Evolutionary conservation across 129 eudicot genomes (phyloP), one percentile per base, ranked within the genome.

Genomic region (Chrysanthemum makinoi): DNA sequence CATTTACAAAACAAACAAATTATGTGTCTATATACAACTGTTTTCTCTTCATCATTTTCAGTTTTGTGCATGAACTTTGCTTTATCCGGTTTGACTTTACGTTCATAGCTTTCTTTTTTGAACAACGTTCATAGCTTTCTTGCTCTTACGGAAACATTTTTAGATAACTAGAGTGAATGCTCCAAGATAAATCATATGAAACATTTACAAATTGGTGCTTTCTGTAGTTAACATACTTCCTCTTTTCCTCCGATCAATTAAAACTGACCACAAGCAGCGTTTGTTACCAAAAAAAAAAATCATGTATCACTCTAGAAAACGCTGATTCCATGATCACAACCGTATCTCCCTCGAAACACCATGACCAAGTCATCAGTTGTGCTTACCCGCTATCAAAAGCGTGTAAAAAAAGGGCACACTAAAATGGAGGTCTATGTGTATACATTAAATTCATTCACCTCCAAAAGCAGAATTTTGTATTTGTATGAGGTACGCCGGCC

Each of bases 401-500:
- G 51, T 70, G 18, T 39, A 14, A 56, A 39, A 39, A 55, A 55
- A 56, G 75, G 75, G 65, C 26, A 33, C 56, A 35, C 30, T 3
- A 35, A 70, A 70, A 55, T 18, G 1, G 57, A 11, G 17, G n/a
- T n/a, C n/a, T n/a, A n/a, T n/a, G 4, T 28, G 30, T 28, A 10
- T 12, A 62, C 19, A 24, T 20, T 44, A 14, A 54, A 10, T 54
- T 58, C 44, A 59, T 44, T 55, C 44, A 19, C 20, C 20, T 58
- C 22, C n/a, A 2, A 73, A 73, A 73, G 77, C 35, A 63, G 22
- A 22, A n/a, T n/a, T 53, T 69, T 69, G 76, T 65, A 52, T 53
- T 53, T 47, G 63, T 69, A 39, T 52, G 70, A 18, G 28, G 55
- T 69, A 39, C 22, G 60, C 19, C n/a, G 52, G 62, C 19, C 70